phyloP scores from a whole-genome alignment of 2,329 filamentous ascomycete genomes.

The Blastomyces gilchristii region DNA sequence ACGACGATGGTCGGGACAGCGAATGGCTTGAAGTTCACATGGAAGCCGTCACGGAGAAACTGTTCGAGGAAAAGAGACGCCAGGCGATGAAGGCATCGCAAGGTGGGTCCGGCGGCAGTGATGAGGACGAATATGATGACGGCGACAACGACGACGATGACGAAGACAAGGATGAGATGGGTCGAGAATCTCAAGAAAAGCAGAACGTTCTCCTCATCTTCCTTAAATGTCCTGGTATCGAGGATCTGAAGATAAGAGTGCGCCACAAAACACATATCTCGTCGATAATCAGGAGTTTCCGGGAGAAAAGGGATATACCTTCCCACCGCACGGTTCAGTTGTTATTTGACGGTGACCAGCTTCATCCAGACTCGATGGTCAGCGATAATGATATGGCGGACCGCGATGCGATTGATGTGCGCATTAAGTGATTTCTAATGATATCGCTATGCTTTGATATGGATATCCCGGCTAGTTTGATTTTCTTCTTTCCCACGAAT shows the following conservation, averaged over 20 bases:
- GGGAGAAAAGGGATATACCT: conserved; percentile 43
- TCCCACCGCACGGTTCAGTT: conserved; percentile 49
- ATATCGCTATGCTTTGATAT: neutral
- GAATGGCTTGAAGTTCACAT: conserved; percentile 55
- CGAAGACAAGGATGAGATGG: conserved; percentile 9
- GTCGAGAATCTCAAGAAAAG: conserved; percentile 5
- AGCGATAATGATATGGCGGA: conserved; percentile 62
- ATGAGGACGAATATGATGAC: conserved; percentile 13
- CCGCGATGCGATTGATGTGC: conserved; percentile 64
- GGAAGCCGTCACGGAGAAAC: conserved; percentile 63
- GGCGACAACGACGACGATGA: conserved; percentile 10
- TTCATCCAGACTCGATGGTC: conserved; percentile 52
- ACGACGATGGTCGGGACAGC: conserved; percentile 21
- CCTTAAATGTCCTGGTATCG: conserved; percentile 42
- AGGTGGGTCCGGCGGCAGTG: conserved; percentile 10
- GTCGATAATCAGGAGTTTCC: conserved; percentile 54
- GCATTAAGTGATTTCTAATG: conserved; percentile 41
- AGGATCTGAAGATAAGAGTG: conserved; percentile 42
- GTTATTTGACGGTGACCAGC: conserved; percentile 63
- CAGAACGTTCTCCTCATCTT: conserved; percentile 35
- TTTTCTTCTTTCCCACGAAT: neutral
- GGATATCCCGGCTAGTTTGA: neutral
- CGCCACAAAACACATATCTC: conserved; percentile 45
- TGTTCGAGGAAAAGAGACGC: conserved; percentile 36
- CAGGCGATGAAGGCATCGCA: conserved; percentile 16